Percentiles rank a stretch among this genome's conserved stretches.
Evolutionary conservation across 179 eudicot genomes (phyloP).

Genomic region (Beta macrorhiza): DNA sequence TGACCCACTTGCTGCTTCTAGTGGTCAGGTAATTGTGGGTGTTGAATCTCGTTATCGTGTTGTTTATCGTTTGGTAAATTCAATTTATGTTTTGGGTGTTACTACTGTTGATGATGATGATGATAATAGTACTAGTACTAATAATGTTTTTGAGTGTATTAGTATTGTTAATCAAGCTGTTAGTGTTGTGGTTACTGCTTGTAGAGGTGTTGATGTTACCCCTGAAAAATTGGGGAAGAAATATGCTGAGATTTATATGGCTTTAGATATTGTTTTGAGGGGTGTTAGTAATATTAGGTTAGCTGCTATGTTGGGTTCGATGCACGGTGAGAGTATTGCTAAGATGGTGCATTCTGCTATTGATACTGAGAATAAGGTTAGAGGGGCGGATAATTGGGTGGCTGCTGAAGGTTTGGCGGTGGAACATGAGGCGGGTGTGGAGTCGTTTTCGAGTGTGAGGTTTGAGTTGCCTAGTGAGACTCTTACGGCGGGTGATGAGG

Average conservation of each 20-base stretch:
- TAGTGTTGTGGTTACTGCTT: constrained; percentile 79
- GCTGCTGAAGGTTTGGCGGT: constrained; percentile 46
- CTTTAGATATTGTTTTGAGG: constrained; percentile 80
- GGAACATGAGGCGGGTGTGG: constrained; percentile 70
- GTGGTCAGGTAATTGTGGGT: constrained; percentile 78
- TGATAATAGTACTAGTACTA: constrained; percentile 8
- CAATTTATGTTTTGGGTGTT: constrained; percentile 79
- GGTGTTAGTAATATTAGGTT: constrained; percentile 85
- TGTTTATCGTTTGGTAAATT: constrained; percentile 79
- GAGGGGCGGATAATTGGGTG: constrained; percentile 83
- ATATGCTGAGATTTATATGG: constrained; percentile 88
- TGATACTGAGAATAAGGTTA: constrained; percentile 67
- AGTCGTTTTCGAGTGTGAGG: constrained; percentile 50
- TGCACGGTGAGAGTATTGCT: constrained; percentile 86
- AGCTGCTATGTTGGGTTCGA: constrained; percentile 75
- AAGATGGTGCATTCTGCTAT: constrained; percentile 89
- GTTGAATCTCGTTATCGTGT: constrained; percentile 71
- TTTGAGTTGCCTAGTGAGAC: constrained; percentile 85
- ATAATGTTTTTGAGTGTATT: constrained; percentile 78
- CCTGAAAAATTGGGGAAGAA: constrained; percentile 82
- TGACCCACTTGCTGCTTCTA: constrained; percentile 73
- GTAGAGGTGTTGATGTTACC: constrained; percentile 94
- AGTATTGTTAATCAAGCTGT: constrained; percentile 84
- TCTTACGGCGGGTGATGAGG: constrained; percentile 78
- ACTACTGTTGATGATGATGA: constrained; percentile 67